A percentile compares a stretch with the other conserved stretches of the same genome.
Evolutionary conservation across 306 rosid genomes (phyloP).

Genomic region (Adenanthera pavonina): DNA sequence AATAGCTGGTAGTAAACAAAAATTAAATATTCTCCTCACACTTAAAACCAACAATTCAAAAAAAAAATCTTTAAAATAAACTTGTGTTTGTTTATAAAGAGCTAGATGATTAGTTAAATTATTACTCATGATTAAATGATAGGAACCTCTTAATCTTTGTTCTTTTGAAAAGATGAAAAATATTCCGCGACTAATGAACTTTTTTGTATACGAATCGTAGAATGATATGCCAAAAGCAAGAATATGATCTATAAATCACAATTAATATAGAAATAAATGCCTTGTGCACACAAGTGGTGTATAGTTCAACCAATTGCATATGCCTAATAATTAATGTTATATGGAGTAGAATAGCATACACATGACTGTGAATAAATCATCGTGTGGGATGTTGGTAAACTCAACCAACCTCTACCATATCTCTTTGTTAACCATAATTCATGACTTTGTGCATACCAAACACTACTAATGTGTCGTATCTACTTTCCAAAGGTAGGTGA

Average conservation of each 20-base stretch:
- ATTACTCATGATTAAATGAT: neutral
- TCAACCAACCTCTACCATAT: neutral
- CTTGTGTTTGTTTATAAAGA: no score
- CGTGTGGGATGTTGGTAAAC: neutral
- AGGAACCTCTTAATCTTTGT: neutral
- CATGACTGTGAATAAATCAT: no score
- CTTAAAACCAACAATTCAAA: no score
- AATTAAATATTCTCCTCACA: no score
- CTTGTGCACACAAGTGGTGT: neutral
- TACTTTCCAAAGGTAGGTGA: neutral
- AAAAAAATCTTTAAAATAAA: no score
- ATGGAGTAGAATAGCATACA: no score
- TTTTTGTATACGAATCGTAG: neutral
- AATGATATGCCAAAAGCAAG: neutral
- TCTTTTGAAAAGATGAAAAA: neutral
- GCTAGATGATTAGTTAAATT: no score
- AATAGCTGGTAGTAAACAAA: no score
- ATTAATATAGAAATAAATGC: neutral
- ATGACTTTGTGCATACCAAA: neutral
- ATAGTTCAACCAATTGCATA: neutral
- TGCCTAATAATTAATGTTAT: no score
- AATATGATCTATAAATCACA: no score
- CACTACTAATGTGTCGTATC: neutral
- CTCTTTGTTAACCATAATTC: neutral
- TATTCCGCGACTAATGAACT: no score